A percentile compares a stretch with the other conserved stretches of the same genome.
These are phyloP conservation scores for Solanum pinnatisectum DNA, from an alignment of 257 asterid species.

Conservation along the genomic window DNA sequence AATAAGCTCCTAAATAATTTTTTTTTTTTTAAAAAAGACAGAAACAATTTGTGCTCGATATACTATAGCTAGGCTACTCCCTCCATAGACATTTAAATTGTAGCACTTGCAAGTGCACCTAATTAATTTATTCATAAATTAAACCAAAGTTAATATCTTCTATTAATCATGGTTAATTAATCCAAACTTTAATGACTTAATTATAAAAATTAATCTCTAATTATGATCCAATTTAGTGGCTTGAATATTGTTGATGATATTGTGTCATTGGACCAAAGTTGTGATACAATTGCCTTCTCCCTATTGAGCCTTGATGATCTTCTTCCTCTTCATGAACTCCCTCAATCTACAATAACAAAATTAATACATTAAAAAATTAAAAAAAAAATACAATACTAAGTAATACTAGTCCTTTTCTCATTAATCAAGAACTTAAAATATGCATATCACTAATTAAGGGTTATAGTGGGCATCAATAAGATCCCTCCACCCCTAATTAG, in stretches of 20 bases:
- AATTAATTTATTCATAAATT: background rate
- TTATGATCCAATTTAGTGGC: conserved; percentile 11
- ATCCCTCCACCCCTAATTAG: background rate
- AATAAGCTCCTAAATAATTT: background rate
- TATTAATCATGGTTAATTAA: background rate
- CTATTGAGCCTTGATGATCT: conserved; percentile 18
- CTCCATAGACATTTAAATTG: background rate
- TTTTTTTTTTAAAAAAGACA: too few species aligned
- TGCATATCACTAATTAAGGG: background rate
- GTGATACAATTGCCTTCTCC: conserved; percentile 29
- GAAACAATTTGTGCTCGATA: background rate
- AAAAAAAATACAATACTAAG: background rate
- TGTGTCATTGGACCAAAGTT: conserved; percentile 17
- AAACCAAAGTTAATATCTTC: background rate
- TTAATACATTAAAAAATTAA: background rate
- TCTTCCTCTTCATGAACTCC: conserved; percentile 48
- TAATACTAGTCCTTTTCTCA: too few species aligned
- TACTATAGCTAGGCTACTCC: background rate
- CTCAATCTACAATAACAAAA: conserved; percentile 29
- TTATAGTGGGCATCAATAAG: background rate
- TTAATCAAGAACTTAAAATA: background rate
- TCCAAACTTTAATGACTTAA: background rate
- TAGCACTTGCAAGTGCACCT: background rate
- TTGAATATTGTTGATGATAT: conserved; percentile 23
- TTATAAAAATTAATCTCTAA: background rate